These are phyloP conservation scores for Neurospora crassa DNA, from an alignment of 2,329 filamentous ascomycete species.

Conservation along the genomic window DNA sequence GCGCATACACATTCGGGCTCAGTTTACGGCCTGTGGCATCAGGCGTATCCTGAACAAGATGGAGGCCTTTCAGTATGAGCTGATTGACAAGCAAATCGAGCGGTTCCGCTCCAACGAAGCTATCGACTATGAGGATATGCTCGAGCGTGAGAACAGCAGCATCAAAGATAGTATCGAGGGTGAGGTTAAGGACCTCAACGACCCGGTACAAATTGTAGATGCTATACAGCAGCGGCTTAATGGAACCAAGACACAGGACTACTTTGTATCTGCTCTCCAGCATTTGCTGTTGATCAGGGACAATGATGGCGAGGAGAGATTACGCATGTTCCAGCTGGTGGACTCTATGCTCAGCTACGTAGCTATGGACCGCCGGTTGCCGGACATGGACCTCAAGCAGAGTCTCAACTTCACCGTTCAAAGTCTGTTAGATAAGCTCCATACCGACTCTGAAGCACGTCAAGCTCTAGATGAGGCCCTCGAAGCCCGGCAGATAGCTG, in stretches of 20 bases:
- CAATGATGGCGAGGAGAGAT: slow-evolving; percentile 81
- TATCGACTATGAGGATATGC: slow-evolving; percentile 95
- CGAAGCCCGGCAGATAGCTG: slow-evolving; percentile 84
- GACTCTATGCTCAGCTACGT: slow-evolving; percentile 99
- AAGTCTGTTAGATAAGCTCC: slow-evolving; percentile 85
- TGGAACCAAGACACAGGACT: slow-evolving; percentile 81
- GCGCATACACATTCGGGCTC: slow-evolving; percentile 86
- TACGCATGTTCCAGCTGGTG: slow-evolving; percentile 94
- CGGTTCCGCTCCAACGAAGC: slow-evolving; percentile 88
- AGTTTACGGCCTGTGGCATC: slow-evolving; percentile 93
- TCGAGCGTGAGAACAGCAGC: slow-evolving; percentile 83
- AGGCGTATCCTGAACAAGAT: slow-evolving; percentile 92
- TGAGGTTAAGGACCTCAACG: slow-evolving; percentile 83
- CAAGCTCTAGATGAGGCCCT: slow-evolving; percentile 86
- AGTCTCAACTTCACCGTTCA: slow-evolving; percentile 97
- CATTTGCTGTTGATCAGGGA: slow-evolving; percentile 89
- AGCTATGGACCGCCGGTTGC: slow-evolving; percentile 90
- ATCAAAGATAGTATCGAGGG: slow-evolving; percentile 81
- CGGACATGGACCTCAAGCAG: slow-evolving; percentile 96
- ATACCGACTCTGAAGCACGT: slow-evolving; percentile 90
- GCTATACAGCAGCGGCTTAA: slow-evolving; percentile 80
- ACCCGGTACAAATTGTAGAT: slow-evolving; percentile 87
- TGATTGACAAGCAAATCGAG: slow-evolving; percentile 97
- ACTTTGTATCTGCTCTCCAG: slow-evolving; percentile 91
- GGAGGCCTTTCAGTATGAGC: slow-evolving; percentile 96